Conservation (phyloP, 345 rosid species). For the Bruguiera gymnorhiza region DNA sequence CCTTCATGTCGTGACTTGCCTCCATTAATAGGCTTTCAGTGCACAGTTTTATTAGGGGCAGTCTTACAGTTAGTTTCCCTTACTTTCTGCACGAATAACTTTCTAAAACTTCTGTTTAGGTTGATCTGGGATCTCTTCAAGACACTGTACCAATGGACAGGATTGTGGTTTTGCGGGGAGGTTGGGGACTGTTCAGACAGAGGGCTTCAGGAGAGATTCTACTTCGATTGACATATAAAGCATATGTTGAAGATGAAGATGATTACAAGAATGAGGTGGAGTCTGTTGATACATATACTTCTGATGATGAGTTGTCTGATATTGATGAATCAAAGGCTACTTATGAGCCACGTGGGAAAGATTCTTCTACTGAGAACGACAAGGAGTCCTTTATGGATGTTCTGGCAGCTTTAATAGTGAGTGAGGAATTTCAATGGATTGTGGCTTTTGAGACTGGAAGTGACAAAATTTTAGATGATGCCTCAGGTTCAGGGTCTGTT, state of each 20-base stretch:
- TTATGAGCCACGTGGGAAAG: conserved; percentile 30
- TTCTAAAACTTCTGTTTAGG: conserved; percentile 42
- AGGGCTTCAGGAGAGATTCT: conserved; percentile 79
- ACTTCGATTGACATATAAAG: conserved; percentile 92
- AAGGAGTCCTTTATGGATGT: conserved; percentile 94
- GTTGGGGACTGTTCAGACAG: conserved; percentile 74
- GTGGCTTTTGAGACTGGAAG: conserved; percentile 83
- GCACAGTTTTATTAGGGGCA: background rate
- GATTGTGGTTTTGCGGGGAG: conserved; percentile 64
- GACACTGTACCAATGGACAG: conserved; percentile 95
- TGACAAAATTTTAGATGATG: conserved; percentile 43
- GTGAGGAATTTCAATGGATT: conserved; percentile 96
- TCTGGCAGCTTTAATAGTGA: conserved; percentile 82
- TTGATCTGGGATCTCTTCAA: conserved; percentile 70
- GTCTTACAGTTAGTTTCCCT: background rate
- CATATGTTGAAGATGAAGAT: conserved; percentile 96
- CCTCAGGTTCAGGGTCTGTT: conserved; percentile 30
- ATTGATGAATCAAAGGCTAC: conserved; percentile 48
- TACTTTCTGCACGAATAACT: conserved; percentile 8
- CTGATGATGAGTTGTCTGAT: conserved; percentile 80
- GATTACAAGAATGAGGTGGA: conserved; percentile 55
- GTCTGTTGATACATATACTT: conserved; percentile 44
- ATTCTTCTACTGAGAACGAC: conserved; percentile 38
- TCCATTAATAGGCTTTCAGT: conserved; percentile 8
- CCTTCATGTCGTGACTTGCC: background rate